A percentile compares a stretch with the other conserved stretches of the same genome.
Evolutionary conservation across 2,329 filamentous ascomycete genomes (phyloP).

Genomic region (Cryphonectria carpinicola): DNA sequence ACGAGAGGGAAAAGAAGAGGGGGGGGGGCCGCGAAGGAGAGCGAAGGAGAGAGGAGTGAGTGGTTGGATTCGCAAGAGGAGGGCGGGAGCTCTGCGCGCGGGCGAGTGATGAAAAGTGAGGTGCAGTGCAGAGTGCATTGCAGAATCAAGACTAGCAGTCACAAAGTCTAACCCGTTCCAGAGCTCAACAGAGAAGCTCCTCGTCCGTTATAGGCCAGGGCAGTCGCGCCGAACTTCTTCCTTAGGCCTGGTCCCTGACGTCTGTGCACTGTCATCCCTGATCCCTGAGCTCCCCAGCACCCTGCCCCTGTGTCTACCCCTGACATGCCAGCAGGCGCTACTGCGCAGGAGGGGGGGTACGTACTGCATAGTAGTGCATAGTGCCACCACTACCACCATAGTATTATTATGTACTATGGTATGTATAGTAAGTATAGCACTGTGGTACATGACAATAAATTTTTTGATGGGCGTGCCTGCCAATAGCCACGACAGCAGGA

Average conservation of each 20-base stretch:
- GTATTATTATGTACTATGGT: too few relatives aligned
- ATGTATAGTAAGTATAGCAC: background rate
- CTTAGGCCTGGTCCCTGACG: constrained; percentile 3
- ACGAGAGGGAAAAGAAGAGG: background rate
- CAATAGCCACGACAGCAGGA: background rate
- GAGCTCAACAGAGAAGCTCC: background rate
- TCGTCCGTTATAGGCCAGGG: constrained; percentile 3
- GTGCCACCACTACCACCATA: background rate
- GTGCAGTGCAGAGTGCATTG: constrained; percentile 8
- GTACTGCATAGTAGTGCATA: background rate
- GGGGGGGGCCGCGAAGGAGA: background rate
- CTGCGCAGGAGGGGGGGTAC: background rate
- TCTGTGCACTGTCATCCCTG: background rate
- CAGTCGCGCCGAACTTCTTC: constrained; percentile 8
- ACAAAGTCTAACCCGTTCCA: background rate
- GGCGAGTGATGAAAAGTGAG: background rate
- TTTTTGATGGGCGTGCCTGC: too few relatives aligned
- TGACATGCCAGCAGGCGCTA: background rate
- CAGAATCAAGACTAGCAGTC: constrained; percentile 6
- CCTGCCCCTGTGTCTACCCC: background rate
- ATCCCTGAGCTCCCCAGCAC: background rate
- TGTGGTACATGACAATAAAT: background rate
- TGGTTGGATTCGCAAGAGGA: background rate
- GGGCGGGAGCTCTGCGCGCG: background rate
- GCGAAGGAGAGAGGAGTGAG: too few relatives aligned